Percentiles rank a stretch among this genome's conserved stretches.
Conservation (phyloP, 75 land plant species). For the Gnetum montanum region DNA sequence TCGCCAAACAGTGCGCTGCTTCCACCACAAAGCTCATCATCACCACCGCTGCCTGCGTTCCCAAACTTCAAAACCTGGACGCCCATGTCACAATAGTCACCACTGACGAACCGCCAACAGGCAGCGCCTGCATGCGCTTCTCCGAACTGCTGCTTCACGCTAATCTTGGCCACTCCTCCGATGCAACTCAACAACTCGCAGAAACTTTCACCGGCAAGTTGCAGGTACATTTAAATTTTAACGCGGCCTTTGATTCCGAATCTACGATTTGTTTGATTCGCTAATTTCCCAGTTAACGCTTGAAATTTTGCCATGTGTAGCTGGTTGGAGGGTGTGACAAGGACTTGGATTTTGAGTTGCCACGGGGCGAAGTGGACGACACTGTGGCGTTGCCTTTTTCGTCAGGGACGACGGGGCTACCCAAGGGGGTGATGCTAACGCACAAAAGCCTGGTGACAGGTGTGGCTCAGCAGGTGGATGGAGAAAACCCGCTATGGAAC, state of each 20-base stretch:
- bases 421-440: constrained; percentile 21
- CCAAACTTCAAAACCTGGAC: constrained; percentile 35
- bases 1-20: constrained; percentile 36
- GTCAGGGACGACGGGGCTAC: constrained; percentile 19
- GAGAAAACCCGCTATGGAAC: constrained; percentile 10
- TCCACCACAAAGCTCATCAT: constrained; percentile 44
- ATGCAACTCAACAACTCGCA: constrained; percentile 6
- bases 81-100: neutral
- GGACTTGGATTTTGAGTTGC: constrained; percentile 1
- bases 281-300: neutral
- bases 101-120: neutral
- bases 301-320: neutral
- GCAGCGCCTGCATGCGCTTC: neutral
- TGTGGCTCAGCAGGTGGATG: constrained; percentile 21
- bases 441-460: constrained; percentile 9
- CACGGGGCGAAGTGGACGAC: no score
- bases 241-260: neutral
- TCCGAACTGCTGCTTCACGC: constrained; percentile 6
- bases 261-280: neutral
- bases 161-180: constrained; percentile 2
- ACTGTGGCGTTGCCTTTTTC: constrained; percentile 18
- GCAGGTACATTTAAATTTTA: neutral
- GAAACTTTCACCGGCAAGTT: no score
- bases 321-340: constrained; percentile 20
- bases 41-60: constrained; percentile 50